Percentiles rank a stretch among this genome's conserved stretches.
Conservation (phyloP, 2,329 filamentous ascomycete species). For the Podosphaera fusca region DNA sequence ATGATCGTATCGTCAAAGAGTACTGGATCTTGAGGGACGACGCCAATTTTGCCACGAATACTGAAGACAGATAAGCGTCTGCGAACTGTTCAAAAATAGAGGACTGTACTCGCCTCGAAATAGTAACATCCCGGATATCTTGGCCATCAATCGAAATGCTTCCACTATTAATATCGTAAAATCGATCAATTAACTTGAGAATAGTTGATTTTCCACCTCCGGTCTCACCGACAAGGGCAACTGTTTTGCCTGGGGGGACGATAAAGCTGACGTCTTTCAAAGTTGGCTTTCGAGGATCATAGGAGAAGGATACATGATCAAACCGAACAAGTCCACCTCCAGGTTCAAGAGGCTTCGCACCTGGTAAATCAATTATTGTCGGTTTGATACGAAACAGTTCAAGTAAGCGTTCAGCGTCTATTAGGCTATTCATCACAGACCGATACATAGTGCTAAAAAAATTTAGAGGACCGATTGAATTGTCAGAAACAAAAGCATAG, state of each 20-base stretch:
- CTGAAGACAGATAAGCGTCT: slow-evolving; percentile 19
- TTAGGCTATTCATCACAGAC: slow-evolving; percentile 29
- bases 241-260: slow-evolving; percentile 18
- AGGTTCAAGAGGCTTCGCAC: slow-evolving; percentile 22
- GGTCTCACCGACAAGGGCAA: slow-evolving; percentile 24
- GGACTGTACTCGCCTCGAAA: slow-evolving; percentile 22
- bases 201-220: slow-evolving; percentile 23
- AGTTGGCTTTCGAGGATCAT: slow-evolving; percentile 15
- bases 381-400: slow-evolving; percentile 34
- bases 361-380: slow-evolving; percentile 25
- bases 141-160: slow-evolving; percentile 18
- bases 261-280: slow-evolving; percentile 17
- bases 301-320: slow-evolving; percentile 18
- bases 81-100: slow-evolving; percentile 14
- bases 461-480: slow-evolving; percentile 15
- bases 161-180: slow-evolving; percentile 22
- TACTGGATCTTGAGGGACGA: slow-evolving; percentile 34
- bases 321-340: slow-evolving; percentile 17
- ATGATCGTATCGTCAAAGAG: slow-evolving; percentile 29
- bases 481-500: slow-evolving; percentile 7
- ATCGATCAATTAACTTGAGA: slow-evolving; percentile 21
- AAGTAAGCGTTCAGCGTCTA: slow-evolving; percentile 40
- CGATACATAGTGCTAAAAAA: slow-evolving; percentile 22
- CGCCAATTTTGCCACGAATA: slow-evolving; percentile 23
- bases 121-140: slow-evolving; percentile 17